A percentile compares a stretch with the other conserved stretches of the same genome.
Evolutionary conservation across 768 basidiomycete species (phyloP).

Genomic region (Amanita molliuscula): DNA sequence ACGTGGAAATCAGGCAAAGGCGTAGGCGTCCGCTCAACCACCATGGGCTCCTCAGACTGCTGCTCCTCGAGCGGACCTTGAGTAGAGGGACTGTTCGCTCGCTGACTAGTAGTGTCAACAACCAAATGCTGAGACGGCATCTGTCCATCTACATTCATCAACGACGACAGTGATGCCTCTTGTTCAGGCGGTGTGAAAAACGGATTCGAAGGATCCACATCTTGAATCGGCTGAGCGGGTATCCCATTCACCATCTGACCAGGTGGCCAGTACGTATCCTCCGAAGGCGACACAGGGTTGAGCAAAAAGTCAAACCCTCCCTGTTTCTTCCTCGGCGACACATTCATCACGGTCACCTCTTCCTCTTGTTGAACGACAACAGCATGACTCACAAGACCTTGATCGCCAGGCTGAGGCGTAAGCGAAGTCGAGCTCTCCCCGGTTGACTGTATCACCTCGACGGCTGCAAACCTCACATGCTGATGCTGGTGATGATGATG

Average conservation of each 20-base stretch:
- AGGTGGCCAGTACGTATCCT: slow-evolving; percentile 14
- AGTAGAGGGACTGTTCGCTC: not conserved
- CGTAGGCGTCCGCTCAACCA: slow-evolving; percentile 52
- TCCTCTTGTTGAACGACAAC: not conserved
- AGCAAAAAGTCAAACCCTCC: slow-evolving; percentile 42
- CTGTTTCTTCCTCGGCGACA: slow-evolving; percentile 4
- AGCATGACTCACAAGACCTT: not conserved
- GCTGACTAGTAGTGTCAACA: not conserved
- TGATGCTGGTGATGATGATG: slow-evolving; percentile 17
- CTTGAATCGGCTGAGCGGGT: slow-evolving; percentile 6
- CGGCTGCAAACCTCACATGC: slow-evolving; percentile 42
- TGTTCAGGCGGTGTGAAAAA: slow-evolving; percentile 8
- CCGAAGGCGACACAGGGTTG: slow-evolving; percentile 35
- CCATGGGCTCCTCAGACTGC: slow-evolving; percentile 23
- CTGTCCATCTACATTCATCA: not conserved
- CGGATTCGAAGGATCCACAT: slow-evolving; percentile 13
- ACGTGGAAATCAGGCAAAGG: slow-evolving; percentile 75
- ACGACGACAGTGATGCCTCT: not conserved
- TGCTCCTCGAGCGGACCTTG: not conserved
- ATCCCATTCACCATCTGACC: slow-evolving; percentile 5
- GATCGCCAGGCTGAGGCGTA: not conserved
- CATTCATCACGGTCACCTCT: not conserved
- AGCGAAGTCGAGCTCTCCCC: not conserved
- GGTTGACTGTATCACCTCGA: not conserved
- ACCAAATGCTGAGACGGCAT: not conserved